Percentiles rank a stretch among this genome's conserved stretches.
Evolutionary conservation across 1,284 basidiomycete genomes (phyloP).

Genomic region (Boletus semigastroideus): DNA sequence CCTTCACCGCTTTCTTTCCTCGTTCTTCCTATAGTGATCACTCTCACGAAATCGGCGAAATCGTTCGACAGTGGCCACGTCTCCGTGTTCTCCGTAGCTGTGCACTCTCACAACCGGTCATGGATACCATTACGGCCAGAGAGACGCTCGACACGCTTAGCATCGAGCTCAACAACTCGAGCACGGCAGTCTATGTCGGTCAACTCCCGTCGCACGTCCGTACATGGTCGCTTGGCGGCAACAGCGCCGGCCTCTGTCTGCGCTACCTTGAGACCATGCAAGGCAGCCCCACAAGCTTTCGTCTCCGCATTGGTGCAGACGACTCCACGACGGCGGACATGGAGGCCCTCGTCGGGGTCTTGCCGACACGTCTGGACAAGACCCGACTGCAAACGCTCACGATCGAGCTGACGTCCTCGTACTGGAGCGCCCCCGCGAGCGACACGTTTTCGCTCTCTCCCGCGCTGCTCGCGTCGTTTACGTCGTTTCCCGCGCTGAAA

Average conservation of each 20-base stretch:
- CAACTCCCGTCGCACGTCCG: slow-evolving; percentile 19
- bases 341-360: slow-evolving; percentile 6
- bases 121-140: slow-evolving; percentile 19
- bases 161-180: slow-evolving; percentile 31
- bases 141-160: slow-evolving; percentile 19
- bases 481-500: slow-evolving; percentile 15
- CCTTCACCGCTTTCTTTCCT: slow-evolving; percentile 28
- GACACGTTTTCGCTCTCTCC: slow-evolving; percentile 24
- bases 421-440: slow-evolving; percentile 25
- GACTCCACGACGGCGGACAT: slow-evolving; percentile 23
- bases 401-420: slow-evolving; percentile 28
- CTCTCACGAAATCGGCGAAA: slow-evolving; percentile 26
- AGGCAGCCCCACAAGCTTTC: slow-evolving; percentile 17
- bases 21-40: slow-evolving; percentile 29
- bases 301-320: slow-evolving; percentile 25
- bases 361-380: slow-evolving; percentile 19
- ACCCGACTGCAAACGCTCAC: slow-evolving; percentile 7
- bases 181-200: slow-evolving; percentile 19
- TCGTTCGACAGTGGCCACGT: slow-evolving; percentile 21
- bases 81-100: slow-evolving; percentile 22
- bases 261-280: slow-evolving; percentile 23
- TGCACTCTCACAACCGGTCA: slow-evolving; percentile 23
- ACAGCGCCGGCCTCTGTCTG: slow-evolving; percentile 22
- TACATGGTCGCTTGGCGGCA: slow-evolving; percentile 27
- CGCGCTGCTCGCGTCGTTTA: slow-evolving; percentile 18